phyloP scores from a whole-genome alignment of 2,329 filamentous ascomycete species.

The Raffaelea deltoideospora region DNA sequence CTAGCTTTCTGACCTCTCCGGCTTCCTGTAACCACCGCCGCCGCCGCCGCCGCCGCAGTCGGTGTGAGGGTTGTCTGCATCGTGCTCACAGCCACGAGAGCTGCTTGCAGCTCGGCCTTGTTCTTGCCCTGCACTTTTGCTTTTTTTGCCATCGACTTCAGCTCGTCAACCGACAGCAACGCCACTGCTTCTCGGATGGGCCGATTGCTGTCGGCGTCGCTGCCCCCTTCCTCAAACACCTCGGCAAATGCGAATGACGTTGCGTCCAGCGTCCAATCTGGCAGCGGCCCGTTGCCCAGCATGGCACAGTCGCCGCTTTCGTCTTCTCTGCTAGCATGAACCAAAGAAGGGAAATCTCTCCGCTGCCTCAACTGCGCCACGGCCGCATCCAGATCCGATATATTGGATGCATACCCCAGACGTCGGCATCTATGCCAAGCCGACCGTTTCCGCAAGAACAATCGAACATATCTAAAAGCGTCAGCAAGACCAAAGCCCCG shows the following conservation, averaged over 20 bases:
- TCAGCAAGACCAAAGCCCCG: constrained; percentile 5
- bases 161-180: constrained; percentile 71
- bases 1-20: neutral
- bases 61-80: constrained; percentile 64
- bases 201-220: constrained; percentile 53
- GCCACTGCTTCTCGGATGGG: constrained; percentile 72
- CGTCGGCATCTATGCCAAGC: constrained; percentile 75
- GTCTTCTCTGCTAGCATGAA: neutral
- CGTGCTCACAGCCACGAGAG: constrained; percentile 58
- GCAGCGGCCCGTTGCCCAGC: no score
- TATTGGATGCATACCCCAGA: constrained; percentile 69
- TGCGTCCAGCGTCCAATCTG: no score
- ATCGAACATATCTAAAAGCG: constrained; percentile 58
- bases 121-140: constrained; percentile 77
- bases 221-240: constrained; percentile 54
- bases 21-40: neutral
- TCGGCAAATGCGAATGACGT: constrained; percentile 66
- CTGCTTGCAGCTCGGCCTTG: constrained; percentile 63
- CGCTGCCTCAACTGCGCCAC: constrained; percentile 47
- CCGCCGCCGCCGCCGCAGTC: neutral
- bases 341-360: constrained; percentile 35
- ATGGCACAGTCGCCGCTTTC: no score
- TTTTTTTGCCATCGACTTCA: constrained; percentile 73
- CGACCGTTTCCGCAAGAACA: constrained; percentile 84
- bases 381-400: constrained; percentile 55